Evolutionary conservation across 129 eudicot species (phyloP).

Genomic region (Tagetes patula): DNA sequence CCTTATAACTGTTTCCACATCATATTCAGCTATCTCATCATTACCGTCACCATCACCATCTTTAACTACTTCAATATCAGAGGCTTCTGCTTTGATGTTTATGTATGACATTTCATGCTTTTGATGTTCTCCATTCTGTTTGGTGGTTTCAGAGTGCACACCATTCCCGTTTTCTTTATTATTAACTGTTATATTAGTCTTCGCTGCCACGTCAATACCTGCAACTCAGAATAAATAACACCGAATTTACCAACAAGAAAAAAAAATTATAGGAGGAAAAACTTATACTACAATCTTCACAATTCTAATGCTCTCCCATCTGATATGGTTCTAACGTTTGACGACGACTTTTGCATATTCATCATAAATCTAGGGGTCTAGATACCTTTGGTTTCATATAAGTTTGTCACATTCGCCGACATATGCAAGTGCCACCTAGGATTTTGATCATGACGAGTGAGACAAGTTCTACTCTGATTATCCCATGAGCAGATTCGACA

Average conservation of each 20-base stretch:
- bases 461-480: constrained; percentile 43
- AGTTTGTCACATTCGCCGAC: constrained; percentile 44
- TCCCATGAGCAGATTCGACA: constrained; percentile 87
- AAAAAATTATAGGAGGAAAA: background rate
- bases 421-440: constrained; percentile 38
- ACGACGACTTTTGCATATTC: constrained; percentile 6
- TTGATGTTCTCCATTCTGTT: constrained; percentile 37
- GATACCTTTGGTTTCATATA: constrained; percentile 61
- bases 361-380: constrained; percentile 23
- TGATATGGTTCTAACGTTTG: background rate
- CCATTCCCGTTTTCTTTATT: constrained; percentile 31
- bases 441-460: constrained; percentile 42
- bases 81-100: constrained; percentile 34
- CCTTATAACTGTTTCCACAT: constrained; percentile 69
- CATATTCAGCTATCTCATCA: constrained; percentile 49
- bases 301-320: background rate
- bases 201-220: constrained; percentile 33
- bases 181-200: constrained; percentile 13
- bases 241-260: background rate
- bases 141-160: constrained; percentile 21
- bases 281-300: background rate
- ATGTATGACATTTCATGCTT: constrained; percentile 33
- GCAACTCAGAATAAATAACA: constrained; percentile 7
- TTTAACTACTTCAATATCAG: constrained; percentile 33
- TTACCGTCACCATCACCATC: constrained; percentile 48